A percentile compares a stretch with the other conserved stretches of the same genome.
These are phyloP conservation scores for Lentinus polychrous DNA, from an alignment of 1,284 basidiomycete genomes.

Conservation along the genomic window DNA sequence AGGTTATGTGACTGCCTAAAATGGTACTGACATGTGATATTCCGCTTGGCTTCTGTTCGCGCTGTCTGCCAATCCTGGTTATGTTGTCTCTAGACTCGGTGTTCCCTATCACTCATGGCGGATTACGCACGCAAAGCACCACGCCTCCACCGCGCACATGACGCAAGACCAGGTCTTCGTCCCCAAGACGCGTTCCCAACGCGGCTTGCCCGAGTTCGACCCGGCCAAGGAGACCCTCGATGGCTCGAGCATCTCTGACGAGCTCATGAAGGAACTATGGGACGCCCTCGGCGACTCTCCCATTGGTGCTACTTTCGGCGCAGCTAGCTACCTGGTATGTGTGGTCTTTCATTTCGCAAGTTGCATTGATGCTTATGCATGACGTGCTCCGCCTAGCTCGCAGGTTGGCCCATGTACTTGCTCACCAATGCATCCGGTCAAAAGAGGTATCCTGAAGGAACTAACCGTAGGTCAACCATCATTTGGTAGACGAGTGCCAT, in stretches of 20 bases:
- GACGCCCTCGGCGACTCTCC: slow-evolving; percentile 95
- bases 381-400: slow-evolving; percentile 37
- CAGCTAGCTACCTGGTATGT: slow-evolving; percentile 68
- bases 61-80: slow-evolving; percentile 10
- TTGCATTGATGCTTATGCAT: neutral
- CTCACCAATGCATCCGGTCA: slow-evolving; percentile 87
- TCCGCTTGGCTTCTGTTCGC: slow-evolving; percentile 1
- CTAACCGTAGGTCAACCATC: slow-evolving; percentile 62
- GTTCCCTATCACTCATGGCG: slow-evolving; percentile 99
- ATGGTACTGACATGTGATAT: slow-evolving; percentile 24
- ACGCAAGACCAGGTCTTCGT: slow-evolving; percentile 97
- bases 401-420: slow-evolving; percentile 88
- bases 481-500: neutral
- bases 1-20: slow-evolving; percentile 1
- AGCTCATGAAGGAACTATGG: slow-evolving; percentile 72
- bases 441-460: slow-evolving; percentile 71
- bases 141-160: slow-evolving; percentile 93
- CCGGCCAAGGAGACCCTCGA: slow-evolving; percentile 61
- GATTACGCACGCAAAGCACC: slow-evolving; percentile 94
- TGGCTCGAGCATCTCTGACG: slow-evolving; percentile 64
- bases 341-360: slow-evolving; percentile 1
- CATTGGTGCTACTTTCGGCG: slow-evolving; percentile 63
- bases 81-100: slow-evolving; percentile 52
- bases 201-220: slow-evolving; percentile 58
- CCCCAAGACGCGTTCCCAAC: slow-evolving; percentile 78